Evolutionary conservation across 179 eudicot species (phyloP).

Genomic region (Pouteria campechiana): DNA sequence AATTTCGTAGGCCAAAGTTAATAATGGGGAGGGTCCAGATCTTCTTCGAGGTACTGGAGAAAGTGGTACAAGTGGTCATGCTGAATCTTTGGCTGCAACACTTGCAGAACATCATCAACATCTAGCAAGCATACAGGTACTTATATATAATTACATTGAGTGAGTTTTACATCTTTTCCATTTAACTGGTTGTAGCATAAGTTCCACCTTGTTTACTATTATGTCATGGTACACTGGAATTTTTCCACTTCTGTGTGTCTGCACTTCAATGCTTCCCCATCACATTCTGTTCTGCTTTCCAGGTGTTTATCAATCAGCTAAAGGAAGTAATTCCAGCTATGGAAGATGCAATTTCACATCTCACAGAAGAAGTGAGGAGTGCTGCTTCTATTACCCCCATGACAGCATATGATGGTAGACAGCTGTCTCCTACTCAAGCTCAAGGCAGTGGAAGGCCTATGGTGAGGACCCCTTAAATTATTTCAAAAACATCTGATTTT

Average conservation of each 20-base stretch:
- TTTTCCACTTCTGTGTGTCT: too few relatives aligned
- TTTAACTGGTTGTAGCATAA: background rate
- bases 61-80: conserved; percentile 61
- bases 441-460: conserved; percentile 54
- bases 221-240: too few relatives aligned
- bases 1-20: conserved; percentile 61
- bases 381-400: conserved; percentile 49
- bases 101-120: conserved; percentile 94
- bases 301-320: conserved; percentile 84
- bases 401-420: conserved; percentile 31
- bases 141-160: background rate
- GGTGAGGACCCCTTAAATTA: conserved; percentile 27
- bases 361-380: conserved; percentile 66
- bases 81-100: conserved; percentile 83
- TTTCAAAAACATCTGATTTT: background rate
- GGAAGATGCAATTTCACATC: conserved; percentile 67
- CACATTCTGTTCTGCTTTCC: too few relatives aligned
- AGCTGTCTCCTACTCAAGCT: conserved; percentile 53
- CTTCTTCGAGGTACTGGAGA: conserved; percentile 67
- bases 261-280: too few relatives aligned
- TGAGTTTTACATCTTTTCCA: background rate
- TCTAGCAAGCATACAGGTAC: conserved; percentile 90
- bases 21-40: conserved; percentile 97
- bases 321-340: conserved; percentile 88
- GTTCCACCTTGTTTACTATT: too few relatives aligned